phyloP scores from a whole-genome alignment of 257 asterid species.

The Rubia yunnanensis region DNA sequence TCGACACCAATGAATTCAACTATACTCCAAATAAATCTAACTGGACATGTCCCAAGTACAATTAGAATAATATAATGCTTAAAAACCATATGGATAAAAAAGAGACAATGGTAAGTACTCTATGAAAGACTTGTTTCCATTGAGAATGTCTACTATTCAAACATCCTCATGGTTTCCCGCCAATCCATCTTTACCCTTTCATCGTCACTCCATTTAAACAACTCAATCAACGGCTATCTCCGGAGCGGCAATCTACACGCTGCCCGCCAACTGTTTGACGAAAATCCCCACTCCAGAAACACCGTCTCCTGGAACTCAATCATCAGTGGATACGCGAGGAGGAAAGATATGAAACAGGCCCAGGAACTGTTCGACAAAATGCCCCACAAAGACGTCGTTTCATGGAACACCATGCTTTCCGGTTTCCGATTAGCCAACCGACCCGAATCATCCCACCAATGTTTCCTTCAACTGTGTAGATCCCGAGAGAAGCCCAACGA shows the following conservation, averaged over 20 bases:
- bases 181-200: constrained; percentile 17
- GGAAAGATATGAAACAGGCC: constrained; percentile 33
- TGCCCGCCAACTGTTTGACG: constrained; percentile 53
- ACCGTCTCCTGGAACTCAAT: constrained; percentile 66
- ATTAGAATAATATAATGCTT: no score
- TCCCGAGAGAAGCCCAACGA: constrained; percentile 36
- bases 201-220: constrained; percentile 25
- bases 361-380: constrained; percentile 53
- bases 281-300: constrained; percentile 38
- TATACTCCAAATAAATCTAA: no score
- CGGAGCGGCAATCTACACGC: constrained; percentile 28
- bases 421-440: constrained; percentile 42
- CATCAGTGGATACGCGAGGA: constrained; percentile 41
- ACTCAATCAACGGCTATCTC: constrained; percentile 31
- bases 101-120: no score
- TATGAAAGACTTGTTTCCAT: no score
- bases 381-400: constrained; percentile 56
- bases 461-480: constrained; percentile 38
- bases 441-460: constrained; percentile 30
- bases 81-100: no score
- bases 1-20: no score
- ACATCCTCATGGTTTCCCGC: constrained; percentile 23
- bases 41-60: no score
- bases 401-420: constrained; percentile 77
- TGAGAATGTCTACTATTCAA: no score